Conservation (phyloP, 2,329 filamentous ascomycete species). For the Penicillium psychrosexuale region DNA sequence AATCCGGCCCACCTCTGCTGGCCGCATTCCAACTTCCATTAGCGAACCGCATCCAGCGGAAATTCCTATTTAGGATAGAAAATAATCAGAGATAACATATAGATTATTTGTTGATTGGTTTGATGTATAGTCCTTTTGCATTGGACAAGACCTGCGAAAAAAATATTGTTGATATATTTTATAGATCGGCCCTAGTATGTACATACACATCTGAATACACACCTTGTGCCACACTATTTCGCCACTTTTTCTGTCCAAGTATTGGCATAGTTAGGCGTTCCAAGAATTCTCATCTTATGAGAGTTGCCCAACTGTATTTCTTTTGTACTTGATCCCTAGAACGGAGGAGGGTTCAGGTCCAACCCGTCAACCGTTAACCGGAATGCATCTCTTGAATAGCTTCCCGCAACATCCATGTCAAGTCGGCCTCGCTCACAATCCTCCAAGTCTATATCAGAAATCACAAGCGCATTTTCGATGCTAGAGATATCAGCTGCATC, state of each 20-base stretch:
- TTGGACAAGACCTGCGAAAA: background rate
- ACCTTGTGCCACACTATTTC: background rate
- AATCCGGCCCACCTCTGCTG: conserved; percentile 4
- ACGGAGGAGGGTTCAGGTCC: conserved; percentile 59
- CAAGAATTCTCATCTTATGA: no score
- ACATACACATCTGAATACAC: background rate
- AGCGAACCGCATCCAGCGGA: background rate
- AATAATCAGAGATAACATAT: no score
- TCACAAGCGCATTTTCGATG: conserved; percentile 53
- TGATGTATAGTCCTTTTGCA: background rate
- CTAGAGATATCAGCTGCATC: conserved; percentile 29
- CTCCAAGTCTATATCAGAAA: conserved; percentile 77
- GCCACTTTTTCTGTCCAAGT: background rate
- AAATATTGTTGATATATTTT: background rate
- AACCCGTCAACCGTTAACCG: conserved; percentile 58
- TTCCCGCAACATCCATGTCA: conserved; percentile 80
- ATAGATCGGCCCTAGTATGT: background rate
- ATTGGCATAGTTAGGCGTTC: background rate
- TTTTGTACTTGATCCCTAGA: conserved; percentile 11
- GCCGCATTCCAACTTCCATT: conserved; percentile 16
- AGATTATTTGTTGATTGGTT: no score
- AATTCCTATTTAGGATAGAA: background rate
- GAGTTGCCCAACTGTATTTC: background rate
- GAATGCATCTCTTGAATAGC: conserved; percentile 73
- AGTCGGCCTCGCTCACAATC: conserved; percentile 79